A percentile compares a stretch with the other conserved stretches of the same genome.
These are phyloP conservation scores for Rosa rugosa DNA, from an alignment of 306 rosid species.

Conservation along the genomic window DNA sequence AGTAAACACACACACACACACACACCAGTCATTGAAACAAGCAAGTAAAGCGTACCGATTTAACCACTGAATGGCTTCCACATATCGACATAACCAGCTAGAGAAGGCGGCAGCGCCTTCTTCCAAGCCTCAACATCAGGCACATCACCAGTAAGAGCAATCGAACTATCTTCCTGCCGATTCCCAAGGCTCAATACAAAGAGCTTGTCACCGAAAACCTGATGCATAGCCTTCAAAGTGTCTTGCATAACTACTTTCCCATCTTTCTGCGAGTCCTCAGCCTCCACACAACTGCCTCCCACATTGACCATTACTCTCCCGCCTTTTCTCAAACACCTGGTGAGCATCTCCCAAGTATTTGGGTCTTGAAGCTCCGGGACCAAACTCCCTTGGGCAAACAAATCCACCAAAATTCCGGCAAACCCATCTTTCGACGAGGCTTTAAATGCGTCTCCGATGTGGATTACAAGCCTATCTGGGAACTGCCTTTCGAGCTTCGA, in stretches of 20 bases:
- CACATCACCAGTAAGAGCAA: conserved; percentile 78
- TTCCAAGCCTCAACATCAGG: conserved; percentile 60
- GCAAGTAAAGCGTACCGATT: conserved; percentile 21
- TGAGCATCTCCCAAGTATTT: conserved; percentile 60
- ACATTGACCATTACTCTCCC: conserved; percentile 93
- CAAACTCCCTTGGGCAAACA: conserved; percentile 65
- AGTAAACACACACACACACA: neutral
- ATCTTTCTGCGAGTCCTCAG: conserved; percentile 61
- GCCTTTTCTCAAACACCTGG: conserved; percentile 64
- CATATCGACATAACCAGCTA: conserved; percentile 45
- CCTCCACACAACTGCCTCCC: conserved; percentile 94
- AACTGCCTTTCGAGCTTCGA: conserved; percentile 50
- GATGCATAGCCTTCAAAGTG: conserved; percentile 66
- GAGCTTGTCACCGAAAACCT: conserved; percentile 49
- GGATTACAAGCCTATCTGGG: conserved; percentile 48
- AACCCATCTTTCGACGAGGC: conserved; percentile 64
- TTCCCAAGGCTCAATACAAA: conserved; percentile 64
- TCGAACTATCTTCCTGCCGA: conserved; percentile 69
- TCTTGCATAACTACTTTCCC: conserved; percentile 64
- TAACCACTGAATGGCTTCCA: conserved; percentile 43
- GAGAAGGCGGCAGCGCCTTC: conserved; percentile 43
- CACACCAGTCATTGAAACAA: neutral
- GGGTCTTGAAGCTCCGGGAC: conserved; percentile 80
- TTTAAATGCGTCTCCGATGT: conserved; percentile 60
- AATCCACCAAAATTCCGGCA: conserved; percentile 76